A percentile compares a stretch with the other conserved stretches of the same genome.
These are phyloP conservation scores for Tripidium arundinaceum DNA, from an alignment of 202 grass and related monocot species.

Conservation along the genomic window DNA sequence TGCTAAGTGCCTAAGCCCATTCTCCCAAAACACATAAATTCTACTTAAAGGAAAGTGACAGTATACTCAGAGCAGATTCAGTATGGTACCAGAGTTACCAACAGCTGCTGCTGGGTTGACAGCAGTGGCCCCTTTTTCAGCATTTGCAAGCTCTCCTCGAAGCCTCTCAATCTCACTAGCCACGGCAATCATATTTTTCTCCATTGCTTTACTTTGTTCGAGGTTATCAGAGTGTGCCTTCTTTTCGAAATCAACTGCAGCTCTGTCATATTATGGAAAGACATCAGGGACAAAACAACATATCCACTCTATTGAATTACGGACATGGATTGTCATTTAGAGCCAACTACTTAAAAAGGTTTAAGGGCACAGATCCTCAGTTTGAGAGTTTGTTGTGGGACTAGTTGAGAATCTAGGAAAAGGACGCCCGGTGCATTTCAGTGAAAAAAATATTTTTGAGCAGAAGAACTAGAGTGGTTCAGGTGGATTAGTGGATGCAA, in stretches of 20 bases:
- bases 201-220: conserved; percentile 75
- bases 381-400: not conserved
- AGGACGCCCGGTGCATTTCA: no score
- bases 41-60: conserved; percentile 9
- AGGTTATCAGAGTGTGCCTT: conserved; percentile 86
- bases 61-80: conserved; percentile 20
- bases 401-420: not conserved
- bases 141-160: conserved; percentile 64
- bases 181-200: conserved; percentile 64
- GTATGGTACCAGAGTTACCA: conserved; percentile 45
- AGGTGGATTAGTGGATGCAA: not conserved
- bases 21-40: conserved; percentile 16
- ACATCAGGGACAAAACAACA: conserved; percentile 20
- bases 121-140: conserved; percentile 45
- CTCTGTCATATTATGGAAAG: conserved; percentile 40
- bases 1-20: not conserved
- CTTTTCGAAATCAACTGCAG: conserved; percentile 91
- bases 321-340: not conserved
- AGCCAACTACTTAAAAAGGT: no score
- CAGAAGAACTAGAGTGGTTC: not conserved
- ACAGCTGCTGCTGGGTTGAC: conserved; percentile 39
- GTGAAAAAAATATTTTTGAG: not conserved
- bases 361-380: not conserved
- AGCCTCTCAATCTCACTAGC: conserved; percentile 77
- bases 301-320: not conserved